Base-by-base conservation (phyloP, 192 early-diverging fungal genomes). In the Coemansia sp. region DNA sequence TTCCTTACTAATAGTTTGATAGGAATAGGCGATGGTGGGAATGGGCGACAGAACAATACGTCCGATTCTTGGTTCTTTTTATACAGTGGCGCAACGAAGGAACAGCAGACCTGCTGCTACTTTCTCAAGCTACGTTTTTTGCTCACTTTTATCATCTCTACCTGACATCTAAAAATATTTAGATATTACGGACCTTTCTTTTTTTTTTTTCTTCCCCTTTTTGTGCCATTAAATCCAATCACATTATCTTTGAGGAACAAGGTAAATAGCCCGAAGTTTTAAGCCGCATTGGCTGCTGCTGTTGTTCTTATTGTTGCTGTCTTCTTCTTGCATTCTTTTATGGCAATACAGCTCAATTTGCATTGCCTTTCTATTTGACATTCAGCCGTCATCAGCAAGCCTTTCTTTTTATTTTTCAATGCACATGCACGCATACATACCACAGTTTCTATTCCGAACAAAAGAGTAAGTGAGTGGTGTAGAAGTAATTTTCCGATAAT, bases 51-150 rank as follows among this genome's bases (percentile, higher is more conserved):
- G 51, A 54, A 54, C 51, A 26, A 22, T 8, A 22, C 51, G 51
- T 21, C 8, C 19, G 51, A 21, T 22, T 54, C 51, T 22, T 26
- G 26, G 26, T 12, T 22, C 9, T 22, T 59, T 52, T 16, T 52
- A 40, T 59, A 59, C 26, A 37, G 57, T 59, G 57, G 57, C 57
- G 57, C 57, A 40, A 59, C 21, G 26, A 26, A 26, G 8, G 8
- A 13, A 12, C 51, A 22, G 51, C 11, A 8, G 21, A 22, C 19
- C 26, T 13, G 51, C 26, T 26, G 26, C 26, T 54, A 22, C 21
- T 26, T 26, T 6, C 8, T 11, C 21, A 12, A 54, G 51, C 19
- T 13, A 54, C 47, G 16, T 12, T 13, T 8, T 45, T 45, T 3
- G 16, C 47, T 49, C 47, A 8, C 47, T 18, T 45, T 45, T 26